Evolutionary conservation across 139 green algal species (phyloP).

Genomic region (Tetraselmis chui): DNA sequence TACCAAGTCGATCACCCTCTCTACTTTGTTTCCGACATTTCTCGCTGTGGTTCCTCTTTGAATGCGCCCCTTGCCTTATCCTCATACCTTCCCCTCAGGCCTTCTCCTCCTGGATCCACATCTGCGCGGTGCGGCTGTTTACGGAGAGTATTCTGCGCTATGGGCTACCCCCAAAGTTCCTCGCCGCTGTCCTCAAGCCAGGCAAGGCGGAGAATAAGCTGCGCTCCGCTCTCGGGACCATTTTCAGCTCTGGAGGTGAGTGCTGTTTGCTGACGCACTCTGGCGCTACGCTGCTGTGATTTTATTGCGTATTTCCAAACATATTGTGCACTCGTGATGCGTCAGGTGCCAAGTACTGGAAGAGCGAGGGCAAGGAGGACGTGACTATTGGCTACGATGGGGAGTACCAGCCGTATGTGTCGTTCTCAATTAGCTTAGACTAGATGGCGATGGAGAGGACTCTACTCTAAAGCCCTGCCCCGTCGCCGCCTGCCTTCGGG

Average conservation of each 20-base stretch:
- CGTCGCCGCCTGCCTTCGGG: no score
- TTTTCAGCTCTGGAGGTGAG: not conserved
- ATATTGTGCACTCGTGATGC: no score
- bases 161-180: constrained; percentile 79
- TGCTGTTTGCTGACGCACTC: no score
- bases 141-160: constrained; percentile 96
- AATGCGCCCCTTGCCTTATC: no score
- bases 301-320: no score
- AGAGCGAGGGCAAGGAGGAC: not conserved
- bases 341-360: not conserved
- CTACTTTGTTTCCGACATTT: no score
- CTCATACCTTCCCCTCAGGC: no score
- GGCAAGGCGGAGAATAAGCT: not conserved
- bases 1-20: no score
- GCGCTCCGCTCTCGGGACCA: not conserved
- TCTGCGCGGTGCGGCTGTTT: constrained; percentile 87
- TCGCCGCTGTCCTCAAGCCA: not conserved
- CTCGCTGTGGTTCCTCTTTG: no score
- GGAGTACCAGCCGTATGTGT: not conserved
- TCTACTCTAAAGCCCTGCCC: no score
- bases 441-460: no score
- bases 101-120: constrained; percentile 87
- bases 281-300: no score
- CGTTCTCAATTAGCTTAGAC: not conserved
- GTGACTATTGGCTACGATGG: not conserved